These are phyloP conservation scores for Phytophthora cryptogea DNA, from an alignment of 352 stramenopile genomes.

Conservation along the genomic window DNA sequence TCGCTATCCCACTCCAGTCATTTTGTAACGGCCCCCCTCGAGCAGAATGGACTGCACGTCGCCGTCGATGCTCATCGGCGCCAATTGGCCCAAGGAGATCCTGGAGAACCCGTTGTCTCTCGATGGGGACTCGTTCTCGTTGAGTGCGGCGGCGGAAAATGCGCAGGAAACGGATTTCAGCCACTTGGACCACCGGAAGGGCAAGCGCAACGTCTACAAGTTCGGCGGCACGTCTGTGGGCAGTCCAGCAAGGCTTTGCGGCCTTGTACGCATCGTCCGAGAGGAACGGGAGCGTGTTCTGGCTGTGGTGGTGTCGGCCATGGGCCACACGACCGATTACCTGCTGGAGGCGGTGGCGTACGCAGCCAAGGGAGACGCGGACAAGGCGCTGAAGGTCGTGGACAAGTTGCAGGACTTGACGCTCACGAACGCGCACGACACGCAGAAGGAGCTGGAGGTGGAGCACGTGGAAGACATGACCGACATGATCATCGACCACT, in stretches of 20 bases:
- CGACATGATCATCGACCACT: conserved; percentile 54
- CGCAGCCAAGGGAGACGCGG: conserved; percentile 56
- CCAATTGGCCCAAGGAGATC: conserved; percentile 48
- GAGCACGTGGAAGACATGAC: conserved; percentile 59
- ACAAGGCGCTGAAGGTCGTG: conserved; percentile 50
- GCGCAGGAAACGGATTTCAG: conserved; percentile 3
- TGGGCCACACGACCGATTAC: conserved; percentile 80
- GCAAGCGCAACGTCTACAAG: conserved; percentile 83
- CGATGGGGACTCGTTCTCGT: conserved; percentile 16
- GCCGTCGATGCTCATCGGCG: conserved; percentile 69
- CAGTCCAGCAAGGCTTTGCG: conserved; percentile 61
- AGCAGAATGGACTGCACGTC: conserved; percentile 72
- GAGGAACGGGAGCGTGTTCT: conserved; percentile 61
- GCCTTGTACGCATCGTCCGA: conserved; percentile 68
- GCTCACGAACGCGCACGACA: conserved; percentile 72
- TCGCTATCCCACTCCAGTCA: conserved; percentile 26
- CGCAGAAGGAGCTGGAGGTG: conserved; percentile 43
- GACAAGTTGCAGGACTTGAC: conserved; percentile 65
- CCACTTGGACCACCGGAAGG: conserved; percentile 58
- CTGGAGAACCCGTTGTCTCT: conserved; percentile 41
- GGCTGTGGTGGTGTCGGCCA: conserved; percentile 78
- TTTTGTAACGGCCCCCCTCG: conserved; percentile 13
- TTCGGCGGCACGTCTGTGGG: conserved; percentile 81
- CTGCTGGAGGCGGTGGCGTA: conserved; percentile 69
- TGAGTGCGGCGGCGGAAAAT: not conserved